A percentile compares a stretch with the other conserved stretches of the same genome.
These are phyloP conservation scores for Trypanosoma lewisi DNA, from an alignment of 208 protist species.

Conservation along the genomic window DNA sequence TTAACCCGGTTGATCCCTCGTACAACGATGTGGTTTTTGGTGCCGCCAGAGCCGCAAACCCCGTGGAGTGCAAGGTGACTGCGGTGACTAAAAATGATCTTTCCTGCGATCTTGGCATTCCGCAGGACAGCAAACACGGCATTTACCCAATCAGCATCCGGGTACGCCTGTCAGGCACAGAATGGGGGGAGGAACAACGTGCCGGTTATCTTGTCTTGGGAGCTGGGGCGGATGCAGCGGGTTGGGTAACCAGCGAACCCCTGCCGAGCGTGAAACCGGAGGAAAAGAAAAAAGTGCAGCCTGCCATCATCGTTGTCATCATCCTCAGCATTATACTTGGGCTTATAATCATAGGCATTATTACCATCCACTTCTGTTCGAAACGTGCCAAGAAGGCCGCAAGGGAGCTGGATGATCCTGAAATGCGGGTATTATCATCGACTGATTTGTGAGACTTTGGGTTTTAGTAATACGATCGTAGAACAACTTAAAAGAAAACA, in stretches of 20 bases:
- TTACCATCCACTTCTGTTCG: not conserved
- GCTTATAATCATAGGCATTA: not conserved
- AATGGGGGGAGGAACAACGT: conserved; percentile 11
- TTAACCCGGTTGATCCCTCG: conserved; percentile 4
- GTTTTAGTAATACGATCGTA: no score
- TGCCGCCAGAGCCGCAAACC: not conserved
- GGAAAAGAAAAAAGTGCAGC: not conserved
- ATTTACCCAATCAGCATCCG: conserved; percentile 3
- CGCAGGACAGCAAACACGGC: conserved; percentile 1
- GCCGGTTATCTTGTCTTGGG: conserved; percentile 23
- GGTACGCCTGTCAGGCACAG: conserved; percentile 3
- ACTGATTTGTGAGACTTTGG: no score
- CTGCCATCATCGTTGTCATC: no score
- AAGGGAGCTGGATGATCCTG: no score
- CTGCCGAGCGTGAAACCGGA: not conserved
- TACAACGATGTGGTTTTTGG: conserved; percentile 12
- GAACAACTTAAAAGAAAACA: no score
- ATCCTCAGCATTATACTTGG: conserved; percentile 12
- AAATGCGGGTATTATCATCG: no score
- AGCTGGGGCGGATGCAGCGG: not conserved
- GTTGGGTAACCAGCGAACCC: conserved; percentile 3
- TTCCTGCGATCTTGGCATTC: conserved; percentile 11
- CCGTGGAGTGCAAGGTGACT: conserved; percentile 12
- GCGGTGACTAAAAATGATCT: not conserved
- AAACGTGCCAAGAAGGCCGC: no score